Base-by-base conservation (phyloP, 148 eudicot genomes). In the Camellia granthamiana region DNA sequence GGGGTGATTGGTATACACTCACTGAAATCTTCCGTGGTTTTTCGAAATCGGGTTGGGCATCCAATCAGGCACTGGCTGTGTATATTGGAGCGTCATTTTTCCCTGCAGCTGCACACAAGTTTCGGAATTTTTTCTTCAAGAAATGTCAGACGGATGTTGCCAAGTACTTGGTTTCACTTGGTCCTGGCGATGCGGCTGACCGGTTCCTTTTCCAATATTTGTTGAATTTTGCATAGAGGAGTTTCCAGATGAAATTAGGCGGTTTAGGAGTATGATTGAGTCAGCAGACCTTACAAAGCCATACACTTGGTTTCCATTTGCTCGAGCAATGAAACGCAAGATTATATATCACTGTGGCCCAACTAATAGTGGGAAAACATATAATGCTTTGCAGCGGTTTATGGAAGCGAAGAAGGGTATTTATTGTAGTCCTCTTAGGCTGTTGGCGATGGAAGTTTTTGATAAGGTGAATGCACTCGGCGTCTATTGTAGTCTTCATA, bases 231-330 rank as follows among this genome's bases (percentile, higher is more conserved):
- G 98, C 68, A 75, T 96, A 63, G 97, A 92, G 30, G 85, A 93
- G 86, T 93, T 89, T 63, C 91, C 87, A 5, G 86, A 80, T 81
- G 98, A 93, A 78, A 96, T 96, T 72, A 93, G 90, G 86, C 82
- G 84, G 82, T 96, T 93, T 86, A 84, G 90, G 82, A 75, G 84
- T 64, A 86, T 93, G 95, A 90, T 96, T 76, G 90, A 88, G 46
- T 92, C 92, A 0, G 99, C 98, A 4, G 97, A 96, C 84, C 87
- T 96, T 79, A 96, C 99, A 1, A 89, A 89, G 72, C 99, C 99
- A 8, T 94, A 96, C 51, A 92, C 98, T 46, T 96, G 99, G 99
- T 96, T 92, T 78, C 99, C 99, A 21, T 96, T 96, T 84, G 98
- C 99, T 11, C 86, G 99, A 79, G 99, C 98, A 0, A 96, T 96